A percentile compares a stretch with the other conserved stretches of the same genome.
These are phyloP conservation scores for Nepenthes alata DNA, from an alignment of 179 eudicot species.

Conservation along the genomic window DNA sequence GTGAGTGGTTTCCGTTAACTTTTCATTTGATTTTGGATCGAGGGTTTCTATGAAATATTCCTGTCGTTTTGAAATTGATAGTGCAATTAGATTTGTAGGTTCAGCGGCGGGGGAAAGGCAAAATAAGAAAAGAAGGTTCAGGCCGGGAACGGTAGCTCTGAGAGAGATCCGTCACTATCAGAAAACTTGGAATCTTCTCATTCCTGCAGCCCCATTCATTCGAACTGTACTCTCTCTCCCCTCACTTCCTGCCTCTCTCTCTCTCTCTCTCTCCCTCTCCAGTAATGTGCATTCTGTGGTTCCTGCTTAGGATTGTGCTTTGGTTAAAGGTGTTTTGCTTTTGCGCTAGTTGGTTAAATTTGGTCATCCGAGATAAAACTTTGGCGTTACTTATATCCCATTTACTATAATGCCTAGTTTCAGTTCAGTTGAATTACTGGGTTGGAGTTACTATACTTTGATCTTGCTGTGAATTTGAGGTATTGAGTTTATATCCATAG, in stretches of 20 bases:
- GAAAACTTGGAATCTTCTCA: slow-evolving; percentile 7
- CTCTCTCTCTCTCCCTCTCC: not conserved
- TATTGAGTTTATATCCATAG: no score
- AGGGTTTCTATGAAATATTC: not conserved
- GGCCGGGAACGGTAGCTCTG: slow-evolving; percentile 9
- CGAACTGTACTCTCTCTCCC: slow-evolving; percentile 4
- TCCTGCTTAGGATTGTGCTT: not conserved
- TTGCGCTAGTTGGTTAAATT: not conserved
- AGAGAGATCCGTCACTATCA: slow-evolving; percentile 10
- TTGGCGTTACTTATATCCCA: not conserved
- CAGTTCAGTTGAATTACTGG: not conserved
- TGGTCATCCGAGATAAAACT: not conserved
- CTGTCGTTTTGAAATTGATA: not conserved
- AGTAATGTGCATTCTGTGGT: not conserved
- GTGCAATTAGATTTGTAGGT: not conserved
- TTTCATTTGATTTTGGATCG: not conserved
- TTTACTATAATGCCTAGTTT: not conserved
- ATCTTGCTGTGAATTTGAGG: no score
- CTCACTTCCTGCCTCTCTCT: not conserved
- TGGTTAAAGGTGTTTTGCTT: not conserved
- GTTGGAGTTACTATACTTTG: no score
- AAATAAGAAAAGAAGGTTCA: not conserved
- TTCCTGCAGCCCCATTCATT: slow-evolving; percentile 10
- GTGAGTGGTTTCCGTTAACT: not conserved
- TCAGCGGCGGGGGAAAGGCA: not conserved